Conservation (phyloP, 345 rosid genomes). For the Laguncularia racemosa region DNA sequence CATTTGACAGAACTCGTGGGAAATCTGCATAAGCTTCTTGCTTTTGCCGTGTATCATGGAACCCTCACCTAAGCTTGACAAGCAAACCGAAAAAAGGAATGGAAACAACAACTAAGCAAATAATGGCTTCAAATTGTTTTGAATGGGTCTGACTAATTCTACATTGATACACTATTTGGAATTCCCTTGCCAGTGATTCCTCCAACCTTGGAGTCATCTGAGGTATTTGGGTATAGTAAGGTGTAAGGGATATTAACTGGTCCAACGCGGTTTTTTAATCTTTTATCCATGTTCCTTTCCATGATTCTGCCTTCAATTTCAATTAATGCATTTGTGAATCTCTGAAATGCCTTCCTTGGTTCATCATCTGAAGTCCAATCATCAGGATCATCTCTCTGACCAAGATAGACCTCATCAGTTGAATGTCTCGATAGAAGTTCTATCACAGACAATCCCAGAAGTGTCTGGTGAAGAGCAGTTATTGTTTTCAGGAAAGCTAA, state of each 20-base stretch:
- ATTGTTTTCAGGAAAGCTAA: slow-evolving; percentile 63
- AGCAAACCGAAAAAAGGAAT: too few species aligned
- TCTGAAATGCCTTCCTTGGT: slow-evolving; percentile 47
- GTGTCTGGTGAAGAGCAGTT: slow-evolving; percentile 73
- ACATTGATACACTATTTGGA: slow-evolving; percentile 82
- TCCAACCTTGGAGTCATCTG: slow-evolving; percentile 24
- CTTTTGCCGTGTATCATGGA: too few species aligned
- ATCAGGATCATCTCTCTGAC: slow-evolving; percentile 48
- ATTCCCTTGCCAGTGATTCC: slow-evolving; percentile 81
- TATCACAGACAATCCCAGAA: slow-evolving; percentile 66
- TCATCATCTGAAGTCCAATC: slow-evolving; percentile 64
- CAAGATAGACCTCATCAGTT: slow-evolving; percentile 67
- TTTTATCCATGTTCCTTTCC: slow-evolving; percentile 42
- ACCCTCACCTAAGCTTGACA: too few species aligned
- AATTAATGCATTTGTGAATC: slow-evolving; percentile 37
- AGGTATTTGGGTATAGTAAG: slow-evolving; percentile 39
- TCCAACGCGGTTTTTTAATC: slow-evolving; percentile 58
- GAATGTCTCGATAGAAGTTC: slow-evolving; percentile 67
- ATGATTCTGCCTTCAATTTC: slow-evolving; percentile 45
- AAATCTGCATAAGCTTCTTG: too few species aligned
- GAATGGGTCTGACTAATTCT: slow-evolving; percentile 1
- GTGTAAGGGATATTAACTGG: slow-evolving; percentile 68
- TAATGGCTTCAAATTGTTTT: too few species aligned
- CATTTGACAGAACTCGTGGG: too few species aligned
- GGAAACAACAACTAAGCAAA: too few species aligned